Evolutionary conservation across 169 alveolate species (phyloP).

Genomic region (Fabrea salina): DNA sequence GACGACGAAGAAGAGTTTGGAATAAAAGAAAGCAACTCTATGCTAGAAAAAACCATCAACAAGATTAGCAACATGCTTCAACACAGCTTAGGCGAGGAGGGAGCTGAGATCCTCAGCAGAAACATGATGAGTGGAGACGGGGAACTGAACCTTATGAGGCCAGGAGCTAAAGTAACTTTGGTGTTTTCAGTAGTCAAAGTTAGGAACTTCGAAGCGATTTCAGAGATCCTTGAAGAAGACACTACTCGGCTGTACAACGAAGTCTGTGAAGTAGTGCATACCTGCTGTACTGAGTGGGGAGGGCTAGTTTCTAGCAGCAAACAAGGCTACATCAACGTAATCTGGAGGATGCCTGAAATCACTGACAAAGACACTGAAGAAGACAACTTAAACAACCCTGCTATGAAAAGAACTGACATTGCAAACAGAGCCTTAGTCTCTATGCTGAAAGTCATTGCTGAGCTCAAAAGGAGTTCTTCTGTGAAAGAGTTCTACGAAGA

Average conservation of each 20-base stretch:
- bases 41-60: conserved; percentile 57
- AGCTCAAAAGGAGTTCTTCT: conserved; percentile 48
- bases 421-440: conserved; percentile 59
- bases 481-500: conserved; percentile 33
- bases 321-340: conserved; percentile 42
- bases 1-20: conserved; percentile 39
- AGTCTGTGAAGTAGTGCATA: conserved; percentile 48
- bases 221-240: conserved; percentile 47
- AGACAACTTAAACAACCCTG: conserved; percentile 33
- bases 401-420: conserved; percentile 52
- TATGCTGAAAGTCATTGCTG: conserved; percentile 55
- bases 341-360: conserved; percentile 63
- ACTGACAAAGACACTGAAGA: conserved; percentile 60
- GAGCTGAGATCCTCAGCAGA: conserved; percentile 52
- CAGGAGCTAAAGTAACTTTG: conserved; percentile 58
- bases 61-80: conserved; percentile 63
- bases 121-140: conserved; percentile 56
- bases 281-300: conserved; percentile 44
- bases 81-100: conserved; percentile 56
- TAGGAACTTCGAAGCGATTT: conserved; percentile 33
- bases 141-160: conserved; percentile 58
- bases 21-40: background rate
- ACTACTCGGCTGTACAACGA: conserved; percentile 40
- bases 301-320: conserved; percentile 51
- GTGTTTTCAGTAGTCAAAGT: conserved; percentile 46